Conservation (phyloP, 2,329 filamentous ascomycete species). For the Trichoderma sp. region DNA sequence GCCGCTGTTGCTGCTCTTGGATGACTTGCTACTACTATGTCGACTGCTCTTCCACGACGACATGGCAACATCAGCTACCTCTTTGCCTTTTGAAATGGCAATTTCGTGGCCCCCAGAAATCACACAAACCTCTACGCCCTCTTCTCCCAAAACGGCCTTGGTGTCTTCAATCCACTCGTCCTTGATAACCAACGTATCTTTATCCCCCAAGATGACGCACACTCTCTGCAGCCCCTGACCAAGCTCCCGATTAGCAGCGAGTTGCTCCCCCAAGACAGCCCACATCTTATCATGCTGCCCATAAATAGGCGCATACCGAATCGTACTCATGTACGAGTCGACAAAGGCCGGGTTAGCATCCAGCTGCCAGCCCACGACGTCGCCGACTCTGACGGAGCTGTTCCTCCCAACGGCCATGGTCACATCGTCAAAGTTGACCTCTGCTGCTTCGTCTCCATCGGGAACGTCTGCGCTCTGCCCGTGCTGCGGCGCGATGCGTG, state of each 20-base stretch:
- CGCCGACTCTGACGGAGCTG: constrained; percentile 49
- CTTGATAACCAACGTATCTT: constrained; percentile 65
- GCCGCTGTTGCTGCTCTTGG: background rate
- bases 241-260: constrained; percentile 37
- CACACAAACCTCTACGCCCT: constrained; percentile 54
- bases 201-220: constrained; percentile 62
- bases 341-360: constrained; percentile 65
- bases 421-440: constrained; percentile 47
- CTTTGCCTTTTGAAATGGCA: constrained; percentile 58
- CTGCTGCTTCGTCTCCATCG: constrained; percentile 38
- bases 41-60: constrained; percentile 32
- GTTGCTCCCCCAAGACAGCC: constrained; percentile 51
- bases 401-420: constrained; percentile 52
- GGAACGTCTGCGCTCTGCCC: constrained; percentile 37
- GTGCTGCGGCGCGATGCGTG: constrained; percentile 46
- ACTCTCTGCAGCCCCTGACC: constrained; percentile 45
- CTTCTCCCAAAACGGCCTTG: constrained; percentile 53
- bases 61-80: constrained; percentile 49
- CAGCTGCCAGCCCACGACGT: constrained; percentile 69
- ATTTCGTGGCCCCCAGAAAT: constrained; percentile 69
- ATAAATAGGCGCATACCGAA: constrained; percentile 68
- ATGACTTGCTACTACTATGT: background rate
- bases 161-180: constrained; percentile 65
- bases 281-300: constrained; percentile 58
- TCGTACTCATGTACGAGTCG: constrained; percentile 66